phyloP scores from a whole-genome alignment of 2,329 filamentous ascomycete genomes.

The Aureobasidium subglaciale region DNA sequence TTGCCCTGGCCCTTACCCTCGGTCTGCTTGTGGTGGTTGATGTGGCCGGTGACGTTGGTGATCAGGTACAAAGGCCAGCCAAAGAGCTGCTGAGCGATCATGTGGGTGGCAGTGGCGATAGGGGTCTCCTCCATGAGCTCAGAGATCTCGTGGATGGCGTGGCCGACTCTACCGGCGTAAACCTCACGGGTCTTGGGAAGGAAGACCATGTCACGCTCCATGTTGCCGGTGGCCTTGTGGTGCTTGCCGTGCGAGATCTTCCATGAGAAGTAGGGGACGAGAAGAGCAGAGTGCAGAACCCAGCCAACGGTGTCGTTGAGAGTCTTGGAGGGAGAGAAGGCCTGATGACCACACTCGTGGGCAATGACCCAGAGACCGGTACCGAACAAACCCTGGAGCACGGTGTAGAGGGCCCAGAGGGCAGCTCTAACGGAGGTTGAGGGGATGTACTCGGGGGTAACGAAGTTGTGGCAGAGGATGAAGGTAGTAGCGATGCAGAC shows the following conservation, averaged over 20 bases:
- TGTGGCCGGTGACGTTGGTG: constrained; percentile 91
- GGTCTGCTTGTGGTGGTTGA: constrained; percentile 81
- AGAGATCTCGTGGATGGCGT: constrained; percentile 68
- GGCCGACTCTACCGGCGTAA: constrained; percentile 69
- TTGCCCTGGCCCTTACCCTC: constrained; percentile 94
- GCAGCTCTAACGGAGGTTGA: constrained; percentile 58
- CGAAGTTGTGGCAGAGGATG: constrained; percentile 79
- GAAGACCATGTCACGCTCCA: constrained; percentile 99
- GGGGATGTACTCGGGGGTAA: constrained; percentile 77
- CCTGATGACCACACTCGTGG: constrained; percentile 95
- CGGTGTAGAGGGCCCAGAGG: constrained; percentile 62
- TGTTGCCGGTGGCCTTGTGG: constrained; percentile 96
- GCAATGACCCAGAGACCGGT: constrained; percentile 95
- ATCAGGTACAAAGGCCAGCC: constrained; percentile 92
- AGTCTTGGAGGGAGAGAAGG: constrained; percentile 86
- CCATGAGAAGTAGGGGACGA: constrained; percentile 99
- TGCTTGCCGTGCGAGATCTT: constrained; percentile 99
- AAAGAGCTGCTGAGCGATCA: constrained; percentile 77
- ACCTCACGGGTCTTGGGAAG: constrained; percentile 84
- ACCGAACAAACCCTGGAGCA: constrained; percentile 85
- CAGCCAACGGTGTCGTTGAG: constrained; percentile 91
- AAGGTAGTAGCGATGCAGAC: constrained; percentile 68
- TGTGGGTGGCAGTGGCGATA: constrained; percentile 65
- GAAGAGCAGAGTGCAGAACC: constrained; percentile 77
- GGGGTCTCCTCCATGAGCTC: constrained; percentile 95